phyloP scores from a whole-genome alignment of 345 rosid species.

The Hirschfeldia incana region DNA sequence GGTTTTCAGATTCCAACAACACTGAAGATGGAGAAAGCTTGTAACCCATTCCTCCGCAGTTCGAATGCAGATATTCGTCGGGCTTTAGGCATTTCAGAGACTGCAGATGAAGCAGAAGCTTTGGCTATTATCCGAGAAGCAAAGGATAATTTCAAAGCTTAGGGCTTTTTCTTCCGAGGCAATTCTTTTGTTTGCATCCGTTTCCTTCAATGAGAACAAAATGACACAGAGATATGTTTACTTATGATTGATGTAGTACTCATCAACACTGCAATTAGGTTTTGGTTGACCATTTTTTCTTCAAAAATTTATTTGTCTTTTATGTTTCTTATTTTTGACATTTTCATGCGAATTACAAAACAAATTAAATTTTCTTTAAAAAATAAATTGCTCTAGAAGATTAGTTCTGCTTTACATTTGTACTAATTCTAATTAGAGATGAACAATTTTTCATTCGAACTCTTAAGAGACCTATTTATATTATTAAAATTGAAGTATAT shows the following conservation, averaged over 20 bases:
- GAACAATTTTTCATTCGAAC: too few species aligned
- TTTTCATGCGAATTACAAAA: not conserved
- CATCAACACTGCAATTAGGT: not conserved
- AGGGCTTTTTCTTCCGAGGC: slow-evolving; percentile 3
- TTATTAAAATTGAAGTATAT: too few species aligned
- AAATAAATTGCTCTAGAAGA: not conserved
- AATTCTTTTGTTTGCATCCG: slow-evolving; percentile 14
- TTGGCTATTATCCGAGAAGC: slow-evolving; percentile 66
- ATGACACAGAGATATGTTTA: not conserved
- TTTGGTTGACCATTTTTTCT: not conserved
- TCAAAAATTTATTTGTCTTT: not conserved
- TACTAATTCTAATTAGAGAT: not conserved
- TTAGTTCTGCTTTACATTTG: not conserved
- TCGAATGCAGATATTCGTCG: slow-evolving; percentile 66
- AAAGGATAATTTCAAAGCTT: slow-evolving; percentile 65
- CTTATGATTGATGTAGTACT: not conserved
- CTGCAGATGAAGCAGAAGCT: slow-evolving; percentile 69
- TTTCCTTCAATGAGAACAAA: not conserved
- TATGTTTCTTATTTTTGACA: not conserved
- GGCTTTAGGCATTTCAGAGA: slow-evolving; percentile 50
- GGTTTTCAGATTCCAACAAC: slow-evolving; percentile 69
- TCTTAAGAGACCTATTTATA: too few species aligned
- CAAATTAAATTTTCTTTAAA: not conserved
- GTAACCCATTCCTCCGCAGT: slow-evolving; percentile 89
- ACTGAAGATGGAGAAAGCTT: slow-evolving; percentile 77